Percentiles rank a stretch among this genome's conserved stretches.
Conservation (phyloP, 73 alveolate genomes). For the Breviolum minutum region DNA sequence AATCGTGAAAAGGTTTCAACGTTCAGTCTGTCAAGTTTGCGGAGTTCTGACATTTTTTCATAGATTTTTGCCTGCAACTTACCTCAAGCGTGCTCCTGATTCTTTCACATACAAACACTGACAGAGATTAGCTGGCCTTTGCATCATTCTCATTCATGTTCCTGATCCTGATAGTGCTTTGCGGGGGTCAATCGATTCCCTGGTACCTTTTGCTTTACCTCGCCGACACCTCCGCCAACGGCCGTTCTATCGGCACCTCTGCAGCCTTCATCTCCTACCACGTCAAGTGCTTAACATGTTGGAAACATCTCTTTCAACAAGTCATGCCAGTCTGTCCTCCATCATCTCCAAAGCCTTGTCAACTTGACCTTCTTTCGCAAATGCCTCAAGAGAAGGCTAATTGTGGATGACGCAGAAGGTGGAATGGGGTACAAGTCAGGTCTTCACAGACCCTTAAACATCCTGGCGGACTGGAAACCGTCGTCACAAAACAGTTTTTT, state of each 20-base stretch:
- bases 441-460: too few relatives aligned
- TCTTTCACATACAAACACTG: background rate
- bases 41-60: background rate
- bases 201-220: background rate
- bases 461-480: too few relatives aligned
- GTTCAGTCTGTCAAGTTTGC: background rate
- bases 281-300: background rate
- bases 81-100: background rate
- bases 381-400: background rate
- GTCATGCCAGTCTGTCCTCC: conserved; percentile 4
- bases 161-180: background rate
- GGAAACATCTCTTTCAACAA: background rate
- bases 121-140: background rate
- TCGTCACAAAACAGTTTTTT: too few relatives aligned
- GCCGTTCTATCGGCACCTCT: background rate
- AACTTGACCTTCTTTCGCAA: conserved; percentile 22
- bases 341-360: conserved; percentile 2
- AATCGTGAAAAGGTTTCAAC: background rate
- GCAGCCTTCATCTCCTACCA: background rate
- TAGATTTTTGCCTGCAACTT: background rate
- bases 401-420: too few relatives aligned
- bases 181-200: background rate
- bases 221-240: too few relatives aligned
- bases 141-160: background rate
- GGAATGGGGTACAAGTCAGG: too few relatives aligned